Evolutionary conservation across 1,139 yeast genomes (phyloP), one percentile per base, ranked within the genome.

Genomic region (Pichia sp.): DNA sequence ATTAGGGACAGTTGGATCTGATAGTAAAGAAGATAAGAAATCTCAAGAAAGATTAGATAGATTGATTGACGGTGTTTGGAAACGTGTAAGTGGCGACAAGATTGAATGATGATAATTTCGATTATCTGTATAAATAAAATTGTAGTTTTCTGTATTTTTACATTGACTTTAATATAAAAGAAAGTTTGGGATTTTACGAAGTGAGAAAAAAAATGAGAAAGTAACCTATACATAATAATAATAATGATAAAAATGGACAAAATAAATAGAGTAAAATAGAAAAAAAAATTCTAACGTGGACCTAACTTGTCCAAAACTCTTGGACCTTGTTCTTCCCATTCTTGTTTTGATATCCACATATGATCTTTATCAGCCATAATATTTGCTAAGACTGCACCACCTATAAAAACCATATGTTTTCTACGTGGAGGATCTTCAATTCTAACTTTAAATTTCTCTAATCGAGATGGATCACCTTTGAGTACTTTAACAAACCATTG

Each of bases 381-480:
- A 59, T 85, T 88, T 28, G 99, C 98, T 59, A 91, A 73, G 16
- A 91, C 98, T 6, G 98, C 98, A 58, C 99, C 99, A 54, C 99
- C 99, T 52, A 91, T 81, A 65, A 91, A 91, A 33, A 91, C 99
- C 96, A 91, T 91, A 64, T 93, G 96, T 63, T 91, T 83, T 72
- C 99, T 86, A 71, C 97, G 80, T 54, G 99, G 99, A 35, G 98
- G 98, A 62, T 91, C 98, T 64, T 91, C 98, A 57, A 91, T 91
- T 65, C 94, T 80, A 35, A 93, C 96, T 66, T 91, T 91, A 66
- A 91, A 91, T 63, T 89, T 89, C 51, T 80, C 85, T 53, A 91
- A 72, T 60, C 97, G 76, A 16, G 88, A 61, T 30, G 96, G 81
- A 65, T 91, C 95, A 37, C 89, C 91, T 53, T 82, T 79, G 49